Evolutionary conservation across 208 protist species (phyloP), one percentile per base, ranked within the genome.

Genomic region (Crithidia expoeki): DNA sequence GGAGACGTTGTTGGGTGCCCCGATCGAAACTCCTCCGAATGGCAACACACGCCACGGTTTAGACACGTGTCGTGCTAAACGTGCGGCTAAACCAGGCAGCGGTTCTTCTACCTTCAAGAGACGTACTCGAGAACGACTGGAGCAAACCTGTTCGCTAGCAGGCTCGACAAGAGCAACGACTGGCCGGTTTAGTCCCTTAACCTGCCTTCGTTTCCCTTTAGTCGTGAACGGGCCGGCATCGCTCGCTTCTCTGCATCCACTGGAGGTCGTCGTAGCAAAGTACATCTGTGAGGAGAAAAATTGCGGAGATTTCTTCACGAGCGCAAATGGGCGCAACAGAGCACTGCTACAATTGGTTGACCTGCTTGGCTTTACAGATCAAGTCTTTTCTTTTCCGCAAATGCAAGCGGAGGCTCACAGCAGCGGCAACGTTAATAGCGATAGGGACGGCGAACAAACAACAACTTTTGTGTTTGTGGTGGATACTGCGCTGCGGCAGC

Each of bases 281-380:
- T 2, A 0, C 32, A 21, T 28, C 19, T 28, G 53, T n/a, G 42
- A 17, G 4, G 5, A 4, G 4, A 17, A 47, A n/a, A 17, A 21
- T n/a, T 3, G 4, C 5, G 42, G n/a, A 4, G 16, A 17, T n/a
- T 4, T 47, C 16, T 4, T 47, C 42, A 47, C 42, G 16, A 47
- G 42, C 16, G n/a, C 16, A 9, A 47, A 17, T n/a, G n/a, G 2
- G n/a, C 42, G 14, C 16, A 17, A 47, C 51, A 33, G 51, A 14
- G 14, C 69, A 3, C 12, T 71, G 38, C 3, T 59, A n/a, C 58
- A 62, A 14, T 64, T 94, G 12, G 34, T 88, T n/a, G 79, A 83
- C 21, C 36, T 75, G 19, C 53, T 94, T 0, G 73, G 58, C 56
- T 86, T 89, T 66, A 32, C 68, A 16, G 76, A 83, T 14, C 65